Base-by-base conservation (phyloP, 768 basidiomycete species). In the Leccinum subtestaceum region DNA sequence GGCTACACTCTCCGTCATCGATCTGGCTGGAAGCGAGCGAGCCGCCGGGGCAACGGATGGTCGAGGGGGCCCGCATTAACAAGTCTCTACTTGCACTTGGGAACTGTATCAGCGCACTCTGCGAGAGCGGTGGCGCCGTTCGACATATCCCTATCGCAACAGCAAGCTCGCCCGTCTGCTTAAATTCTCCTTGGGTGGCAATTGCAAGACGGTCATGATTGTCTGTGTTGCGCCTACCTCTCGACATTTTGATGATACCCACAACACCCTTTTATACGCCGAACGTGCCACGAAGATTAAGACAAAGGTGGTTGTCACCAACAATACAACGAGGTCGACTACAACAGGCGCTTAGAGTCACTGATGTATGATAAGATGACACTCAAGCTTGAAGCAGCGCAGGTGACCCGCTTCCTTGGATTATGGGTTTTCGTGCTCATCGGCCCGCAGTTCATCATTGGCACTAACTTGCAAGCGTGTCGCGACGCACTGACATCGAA, bases 131-230 rank as follows among this genome's bases (percentile, higher is more conserved):
- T 6, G 90, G 90, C 29, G 88, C 89, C 27, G 73, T 86, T 59
- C 91, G 91, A 36, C 97, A 98, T 71, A 82, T 99, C 97, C 97
- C 0, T 99, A 98, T 74, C 85, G 97, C 56, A 97, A 99, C 77
- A 94, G 92, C 80, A 99, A 99, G 76, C 89, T 99, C 63, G 98
- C 97, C 1, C 91, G 97, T 46, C 76, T 98, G 48, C 88, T 98
- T 70, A 98, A 98, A 74, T 98, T 98, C 78, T 95, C 96, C 1
- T 84, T 98, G 51, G 96, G 96, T 1, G 97, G 97, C 6, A 98
- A 98, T 74, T 99, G 97, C 83, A 93, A 96, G 76, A 99, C 97
- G 1, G 95, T 97, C 70, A 99, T 98, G 97, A 93, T 98, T 63
- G 96, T 98, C 61, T 98, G 97, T 71, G 81, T 99, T 50, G 95